A percentile compares a stretch with the other conserved stretches of the same genome.
Evolutionary conservation across 2,329 filamentous ascomycete genomes (phyloP).

Genomic region (Cercospora citrullina): DNA sequence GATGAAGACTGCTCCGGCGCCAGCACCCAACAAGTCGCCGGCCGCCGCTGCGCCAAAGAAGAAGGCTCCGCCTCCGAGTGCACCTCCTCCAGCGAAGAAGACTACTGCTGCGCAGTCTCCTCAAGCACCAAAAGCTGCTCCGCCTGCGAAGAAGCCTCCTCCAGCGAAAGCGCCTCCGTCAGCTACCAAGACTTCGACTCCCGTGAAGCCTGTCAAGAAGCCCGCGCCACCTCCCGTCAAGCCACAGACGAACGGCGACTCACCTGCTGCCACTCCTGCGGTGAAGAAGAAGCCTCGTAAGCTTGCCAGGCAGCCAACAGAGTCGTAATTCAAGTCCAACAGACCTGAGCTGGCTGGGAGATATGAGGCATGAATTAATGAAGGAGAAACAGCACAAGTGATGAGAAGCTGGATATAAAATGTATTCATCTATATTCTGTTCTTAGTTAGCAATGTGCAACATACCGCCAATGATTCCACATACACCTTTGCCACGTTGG

Average conservation of each 20-base stretch:
- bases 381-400: neutral
- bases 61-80: conserved; percentile 14
- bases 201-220: conserved; percentile 25
- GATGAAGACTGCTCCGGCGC: conserved; percentile 17
- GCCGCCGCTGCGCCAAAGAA: conserved; percentile 14
- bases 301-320: conserved; percentile 20
- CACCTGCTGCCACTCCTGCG: conserved; percentile 9
- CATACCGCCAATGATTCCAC: neutral
- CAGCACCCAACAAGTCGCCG: conserved; percentile 17
- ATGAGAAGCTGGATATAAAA: neutral
- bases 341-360: neutral
- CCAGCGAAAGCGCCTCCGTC: conserved; percentile 10
- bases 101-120: conserved; percentile 7
- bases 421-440: neutral
- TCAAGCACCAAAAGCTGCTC: conserved; percentile 13
- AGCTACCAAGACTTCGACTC: conserved; percentile 16
- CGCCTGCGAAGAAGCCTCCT: conserved; percentile 14
- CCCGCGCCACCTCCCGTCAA: conserved; percentile 21
- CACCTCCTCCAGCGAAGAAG: conserved; percentile 12
- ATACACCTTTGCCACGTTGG: neutral
- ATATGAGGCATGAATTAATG: neutral
- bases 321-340: neutral
- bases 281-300: conserved; percentile 39
- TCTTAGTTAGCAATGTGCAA: neutral
- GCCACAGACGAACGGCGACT: conserved; percentile 20